These are phyloP conservation scores for Elaeagnus macrophylla DNA, from an alignment of 306 rosid species.

Conservation along the genomic window DNA sequence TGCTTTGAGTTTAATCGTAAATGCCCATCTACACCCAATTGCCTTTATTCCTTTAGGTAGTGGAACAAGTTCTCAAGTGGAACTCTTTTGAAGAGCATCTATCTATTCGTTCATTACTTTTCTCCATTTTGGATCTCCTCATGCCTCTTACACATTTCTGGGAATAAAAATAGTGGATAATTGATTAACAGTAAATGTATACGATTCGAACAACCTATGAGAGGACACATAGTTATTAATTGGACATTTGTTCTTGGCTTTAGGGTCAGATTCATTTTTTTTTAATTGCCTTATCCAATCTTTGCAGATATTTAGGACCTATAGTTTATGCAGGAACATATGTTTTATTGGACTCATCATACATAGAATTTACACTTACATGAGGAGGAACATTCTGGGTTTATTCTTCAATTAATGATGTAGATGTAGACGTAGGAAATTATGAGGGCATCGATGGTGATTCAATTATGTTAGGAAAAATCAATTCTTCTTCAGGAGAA, in stretches of 20 bases:
- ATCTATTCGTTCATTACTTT: neutral
- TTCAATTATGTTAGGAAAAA: no score
- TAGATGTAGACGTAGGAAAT: neutral
- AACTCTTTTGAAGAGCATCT: neutral
- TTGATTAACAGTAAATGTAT: conserved; percentile 4
- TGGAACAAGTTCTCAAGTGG: no score
- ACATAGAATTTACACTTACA: neutral
- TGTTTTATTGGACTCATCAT: no score
- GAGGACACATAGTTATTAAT: neutral
- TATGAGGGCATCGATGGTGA: no score
- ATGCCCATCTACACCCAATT: neutral
- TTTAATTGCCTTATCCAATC: neutral
- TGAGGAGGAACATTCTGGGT: neutral
- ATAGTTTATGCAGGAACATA: no score
- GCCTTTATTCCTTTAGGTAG: neutral
- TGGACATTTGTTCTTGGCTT: neutral
- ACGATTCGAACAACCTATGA: neutral
- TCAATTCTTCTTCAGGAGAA: no score
- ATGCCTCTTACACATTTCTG: neutral
- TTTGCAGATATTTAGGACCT: neutral
- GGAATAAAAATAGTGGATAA: neutral
- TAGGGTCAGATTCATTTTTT: neutral
- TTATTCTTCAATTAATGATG: conserved; percentile 3
- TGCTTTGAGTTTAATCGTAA: neutral
- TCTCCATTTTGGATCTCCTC: neutral